phyloP scores from a whole-genome alignment of 1,139 yeast genomes.

The Yamadazyma atmosphaerica region DNA sequence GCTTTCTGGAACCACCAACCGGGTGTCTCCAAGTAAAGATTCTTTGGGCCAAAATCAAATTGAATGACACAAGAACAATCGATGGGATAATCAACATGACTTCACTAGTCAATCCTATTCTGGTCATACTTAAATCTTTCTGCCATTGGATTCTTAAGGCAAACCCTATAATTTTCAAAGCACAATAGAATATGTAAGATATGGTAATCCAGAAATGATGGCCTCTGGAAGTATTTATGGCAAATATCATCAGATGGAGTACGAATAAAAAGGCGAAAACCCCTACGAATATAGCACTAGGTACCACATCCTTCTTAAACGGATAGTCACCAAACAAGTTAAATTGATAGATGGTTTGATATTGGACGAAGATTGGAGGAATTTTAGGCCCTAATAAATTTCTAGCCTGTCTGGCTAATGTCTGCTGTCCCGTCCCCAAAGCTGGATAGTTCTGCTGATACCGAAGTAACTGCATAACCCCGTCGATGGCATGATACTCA shows the following conservation, averaged over 20 bases:
- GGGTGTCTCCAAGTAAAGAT: constrained; percentile 85
- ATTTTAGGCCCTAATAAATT: constrained; percentile 14
- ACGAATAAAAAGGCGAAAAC: constrained; percentile 29
- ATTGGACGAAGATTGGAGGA: constrained; percentile 14
- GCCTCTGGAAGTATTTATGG: constrained; percentile 34
- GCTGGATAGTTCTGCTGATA: constrained; percentile 23
- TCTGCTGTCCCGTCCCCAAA: constrained; percentile 18
- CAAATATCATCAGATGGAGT: constrained; percentile 28
- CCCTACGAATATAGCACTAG: constrained; percentile 33
- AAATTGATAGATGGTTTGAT: constrained; percentile 14
- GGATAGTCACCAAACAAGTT: constrained; percentile 43
- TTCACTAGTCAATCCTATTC: constrained; percentile 59
- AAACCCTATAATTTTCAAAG: constrained; percentile 34
- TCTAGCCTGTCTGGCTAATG: constrained; percentile 15
- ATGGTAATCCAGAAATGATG: constrained; percentile 40
- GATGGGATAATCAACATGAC: constrained; percentile 60
- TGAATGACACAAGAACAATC: constrained; percentile 55
- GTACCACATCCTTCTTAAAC: constrained; percentile 27
- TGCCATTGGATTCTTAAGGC: constrained; percentile 35
- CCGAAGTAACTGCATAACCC: constrained; percentile 31
- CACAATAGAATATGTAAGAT: constrained; percentile 34
- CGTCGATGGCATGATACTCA: constrained; percentile 26
- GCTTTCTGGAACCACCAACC: constrained; percentile 59
- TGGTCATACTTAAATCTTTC: constrained; percentile 29
- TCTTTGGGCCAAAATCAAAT: constrained; percentile 72